These are phyloP conservation scores for Uronychia binucleata DNA, from an alignment of 73 alveolate genomes.

Conservation along the genomic window DNA sequence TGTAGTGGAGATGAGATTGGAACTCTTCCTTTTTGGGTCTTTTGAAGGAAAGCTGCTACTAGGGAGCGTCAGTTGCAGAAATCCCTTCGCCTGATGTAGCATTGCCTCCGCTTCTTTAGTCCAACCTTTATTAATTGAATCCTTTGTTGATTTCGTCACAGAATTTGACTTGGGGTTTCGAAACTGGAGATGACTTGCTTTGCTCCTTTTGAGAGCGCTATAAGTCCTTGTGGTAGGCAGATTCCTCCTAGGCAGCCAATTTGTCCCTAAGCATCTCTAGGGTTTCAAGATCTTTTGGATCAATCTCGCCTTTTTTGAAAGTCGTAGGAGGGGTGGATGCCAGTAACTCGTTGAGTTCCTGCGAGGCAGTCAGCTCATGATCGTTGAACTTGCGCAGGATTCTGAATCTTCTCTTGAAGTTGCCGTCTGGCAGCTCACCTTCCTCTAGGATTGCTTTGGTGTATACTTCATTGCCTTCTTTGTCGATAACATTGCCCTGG, in stretches of 20 bases:
- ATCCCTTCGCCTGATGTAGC: background rate
- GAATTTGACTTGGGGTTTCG: background rate
- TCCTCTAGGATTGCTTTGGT: background rate
- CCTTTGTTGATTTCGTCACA: background rate
- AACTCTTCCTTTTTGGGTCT: background rate
- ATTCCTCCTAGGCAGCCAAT: background rate
- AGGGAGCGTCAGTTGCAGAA: background rate
- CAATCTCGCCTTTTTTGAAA: background rate
- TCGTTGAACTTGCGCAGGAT: too few species aligned
- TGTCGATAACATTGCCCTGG: conserved; percentile 53
- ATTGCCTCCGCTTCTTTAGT: too few species aligned
- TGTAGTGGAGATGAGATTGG: background rate
- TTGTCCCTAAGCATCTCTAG: background rate
- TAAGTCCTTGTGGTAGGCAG: too few species aligned
- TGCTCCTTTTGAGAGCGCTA: too few species aligned
- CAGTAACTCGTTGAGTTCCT: too few species aligned
- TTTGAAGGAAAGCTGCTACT: background rate
- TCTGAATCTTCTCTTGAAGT: too few species aligned
- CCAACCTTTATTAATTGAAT: background rate
- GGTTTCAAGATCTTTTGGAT: background rate
- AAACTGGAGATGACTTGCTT: background rate
- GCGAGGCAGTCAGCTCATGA: too few species aligned
- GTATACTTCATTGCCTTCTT: background rate
- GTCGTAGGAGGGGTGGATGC: too few species aligned
- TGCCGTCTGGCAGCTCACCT: background rate